A percentile compares a stretch with the other conserved stretches of the same genome.
phyloP scores from a whole-genome alignment of 176 grass and related monocot species.

The Poa pratensis region DNA sequence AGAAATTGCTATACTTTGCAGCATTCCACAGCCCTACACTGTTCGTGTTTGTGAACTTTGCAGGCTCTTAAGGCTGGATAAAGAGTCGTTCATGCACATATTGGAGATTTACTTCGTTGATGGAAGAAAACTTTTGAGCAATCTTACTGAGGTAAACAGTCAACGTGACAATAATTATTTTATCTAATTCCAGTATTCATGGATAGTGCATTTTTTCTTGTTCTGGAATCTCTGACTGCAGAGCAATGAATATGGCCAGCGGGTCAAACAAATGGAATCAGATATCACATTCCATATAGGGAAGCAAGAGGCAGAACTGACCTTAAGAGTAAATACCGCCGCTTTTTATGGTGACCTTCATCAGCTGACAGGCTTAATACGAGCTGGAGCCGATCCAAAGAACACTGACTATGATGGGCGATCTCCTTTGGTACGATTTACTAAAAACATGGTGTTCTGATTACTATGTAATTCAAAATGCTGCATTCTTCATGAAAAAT shows the following conservation, averaged over 20 bases:
- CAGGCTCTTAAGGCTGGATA: constrained; percentile 79
- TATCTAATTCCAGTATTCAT: not conserved
- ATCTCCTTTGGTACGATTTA: constrained; percentile 73
- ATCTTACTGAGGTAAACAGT: constrained; percentile 76
- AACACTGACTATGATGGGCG: constrained; percentile 92
- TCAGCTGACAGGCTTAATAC: constrained; percentile 74
- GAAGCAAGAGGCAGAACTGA: constrained; percentile 94
- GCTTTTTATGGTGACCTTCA: constrained; percentile 79
- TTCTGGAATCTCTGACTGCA: constrained; percentile 27
- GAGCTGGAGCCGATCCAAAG: constrained; percentile 82
- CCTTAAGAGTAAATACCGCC: constrained; percentile 74
- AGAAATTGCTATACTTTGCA: constrained; percentile 87
- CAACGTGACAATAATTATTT: not conserved
- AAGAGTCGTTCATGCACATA: constrained; percentile 82
- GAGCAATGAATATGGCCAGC: constrained; percentile 62
- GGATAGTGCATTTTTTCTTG: constrained; percentile 5
- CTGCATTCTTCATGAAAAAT: not conserved
- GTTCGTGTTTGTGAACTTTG: constrained; percentile 81
- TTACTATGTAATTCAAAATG: not conserved
- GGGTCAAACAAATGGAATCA: constrained; percentile 78
- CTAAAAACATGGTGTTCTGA: not conserved
- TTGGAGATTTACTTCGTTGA: constrained; percentile 92
- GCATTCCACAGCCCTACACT: constrained; percentile 91
- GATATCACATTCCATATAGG: constrained; percentile 92
- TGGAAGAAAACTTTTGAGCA: constrained; percentile 76